Evolutionary conservation across 108 stramenopile genomes (phyloP).

Genomic region (Fragilaria radians): DNA sequence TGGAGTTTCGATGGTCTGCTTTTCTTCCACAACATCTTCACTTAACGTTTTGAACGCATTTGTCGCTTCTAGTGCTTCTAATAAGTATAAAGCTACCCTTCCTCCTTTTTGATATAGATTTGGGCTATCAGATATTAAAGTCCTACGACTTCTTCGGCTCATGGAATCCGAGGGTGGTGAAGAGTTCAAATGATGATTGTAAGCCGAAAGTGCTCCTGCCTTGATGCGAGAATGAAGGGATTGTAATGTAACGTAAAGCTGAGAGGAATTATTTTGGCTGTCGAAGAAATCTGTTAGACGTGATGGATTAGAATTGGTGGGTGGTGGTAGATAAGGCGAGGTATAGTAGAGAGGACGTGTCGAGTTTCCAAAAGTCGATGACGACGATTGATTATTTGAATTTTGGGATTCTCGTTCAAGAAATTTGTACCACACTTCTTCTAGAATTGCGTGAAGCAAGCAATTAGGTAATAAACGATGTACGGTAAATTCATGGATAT

Average conservation of each 20-base stretch:
- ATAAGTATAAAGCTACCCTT: conserved; percentile 29
- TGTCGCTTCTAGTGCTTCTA: conserved; percentile 17
- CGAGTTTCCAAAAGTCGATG: neutral
- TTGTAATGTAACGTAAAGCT: neutral
- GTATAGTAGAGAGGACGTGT: neutral
- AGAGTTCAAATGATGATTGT: neutral
- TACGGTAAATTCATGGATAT: neutral
- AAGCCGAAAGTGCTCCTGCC: conserved; percentile 23
- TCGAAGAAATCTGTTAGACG: no score
- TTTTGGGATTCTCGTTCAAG: neutral
- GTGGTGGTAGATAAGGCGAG: neutral
- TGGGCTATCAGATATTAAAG: conserved; percentile 3
- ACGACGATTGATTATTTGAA: neutral
- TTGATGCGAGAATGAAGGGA: conserved; percentile 17
- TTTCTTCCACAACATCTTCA: neutral
- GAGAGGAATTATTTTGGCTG: neutral
- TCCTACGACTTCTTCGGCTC: neutral
- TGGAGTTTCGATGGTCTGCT: neutral
- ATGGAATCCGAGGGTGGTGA: neutral
- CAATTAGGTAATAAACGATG: neutral
- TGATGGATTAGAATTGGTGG: neutral
- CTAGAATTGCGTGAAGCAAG: neutral
- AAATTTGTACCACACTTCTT: neutral
- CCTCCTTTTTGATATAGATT: conserved; percentile 28
- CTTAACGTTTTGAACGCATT: neutral